Conservation (phyloP, 352 stramenopile genomes). For the Phytophthora tubulina region DNA sequence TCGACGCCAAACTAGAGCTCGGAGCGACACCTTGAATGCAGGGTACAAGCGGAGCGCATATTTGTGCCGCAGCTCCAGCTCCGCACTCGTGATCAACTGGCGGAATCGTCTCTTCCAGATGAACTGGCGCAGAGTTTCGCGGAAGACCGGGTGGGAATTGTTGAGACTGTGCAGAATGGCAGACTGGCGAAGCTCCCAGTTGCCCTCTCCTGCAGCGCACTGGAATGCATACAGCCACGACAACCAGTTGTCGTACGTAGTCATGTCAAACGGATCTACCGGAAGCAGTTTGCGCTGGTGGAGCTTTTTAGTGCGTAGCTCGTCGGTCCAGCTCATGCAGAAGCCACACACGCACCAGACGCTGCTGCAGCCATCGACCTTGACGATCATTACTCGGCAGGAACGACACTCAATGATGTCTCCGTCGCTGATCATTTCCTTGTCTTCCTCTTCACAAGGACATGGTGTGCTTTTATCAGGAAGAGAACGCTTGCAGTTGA, state of each 20-base stretch:
- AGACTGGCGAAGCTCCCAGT: conserved; percentile 6
- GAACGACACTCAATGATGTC: conserved; percentile 48
- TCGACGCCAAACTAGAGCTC: conserved; percentile 25
- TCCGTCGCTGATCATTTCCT: conserved; percentile 27
- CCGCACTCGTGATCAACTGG: conserved; percentile 1
- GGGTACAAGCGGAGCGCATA: conserved; percentile 18
- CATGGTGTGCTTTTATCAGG: conserved; percentile 21
- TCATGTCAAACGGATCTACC: conserved; percentile 48
- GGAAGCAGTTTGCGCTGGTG: conserved; percentile 39
- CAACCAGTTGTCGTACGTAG: conserved; percentile 29
- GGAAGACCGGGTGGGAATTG: conserved; percentile 9
- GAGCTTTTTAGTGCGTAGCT: conserved; percentile 28
- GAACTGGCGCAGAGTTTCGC: conserved; percentile 19
- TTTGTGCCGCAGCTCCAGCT: conserved; percentile 19
- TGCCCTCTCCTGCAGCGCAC: conserved; percentile 1
- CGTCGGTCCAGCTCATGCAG: conserved; percentile 45
- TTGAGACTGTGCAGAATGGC: conserved; percentile 17
- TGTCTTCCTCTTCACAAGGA: conserved; percentile 18
- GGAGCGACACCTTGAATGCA: conserved; percentile 22
- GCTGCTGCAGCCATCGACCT: conserved; percentile 55
- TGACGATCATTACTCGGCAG: conserved; percentile 59
- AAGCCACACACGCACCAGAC: conserved; percentile 57
- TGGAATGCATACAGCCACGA: conserved; percentile 18
- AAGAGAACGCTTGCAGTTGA: conserved; percentile 62
- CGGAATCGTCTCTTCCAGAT: conserved; percentile 34